A percentile compares a stretch with the other conserved stretches of the same genome.
phyloP scores from a whole-genome alignment of 192 early-diverging fungal genomes.

The Coemansia sp. region DNA sequence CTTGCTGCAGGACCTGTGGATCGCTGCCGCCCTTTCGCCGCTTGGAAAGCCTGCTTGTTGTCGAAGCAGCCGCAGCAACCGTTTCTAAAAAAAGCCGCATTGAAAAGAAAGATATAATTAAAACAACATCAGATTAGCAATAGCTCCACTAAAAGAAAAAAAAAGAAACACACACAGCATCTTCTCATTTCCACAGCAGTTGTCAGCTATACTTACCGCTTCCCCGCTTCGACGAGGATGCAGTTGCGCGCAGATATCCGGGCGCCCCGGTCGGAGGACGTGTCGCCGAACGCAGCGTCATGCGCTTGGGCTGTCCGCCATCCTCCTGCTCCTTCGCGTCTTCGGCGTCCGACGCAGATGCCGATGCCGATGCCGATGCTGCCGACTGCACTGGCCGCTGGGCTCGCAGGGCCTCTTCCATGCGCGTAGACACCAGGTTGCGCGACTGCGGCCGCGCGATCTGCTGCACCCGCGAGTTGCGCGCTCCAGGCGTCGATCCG shows the following conservation, averaged over 20 bases:
- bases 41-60: slow-evolving; percentile 24
- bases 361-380: background rate
- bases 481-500: slow-evolving; percentile 1
- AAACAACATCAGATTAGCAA: background rate
- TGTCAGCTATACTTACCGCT: slow-evolving; percentile 14
- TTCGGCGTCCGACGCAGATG: background rate
- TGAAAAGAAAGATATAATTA: background rate
- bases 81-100: slow-evolving; percentile 23
- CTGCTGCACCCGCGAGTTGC: slow-evolving; percentile 16
- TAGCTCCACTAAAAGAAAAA: background rate
- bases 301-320: slow-evolving; percentile 15
- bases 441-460: slow-evolving; percentile 31
- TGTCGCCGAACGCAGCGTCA: slow-evolving; percentile 41
- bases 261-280: slow-evolving; percentile 13
- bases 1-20: slow-evolving; percentile 1
- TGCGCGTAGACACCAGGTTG: slow-evolving; percentile 32
- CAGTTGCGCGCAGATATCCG: slow-evolving; percentile 46
- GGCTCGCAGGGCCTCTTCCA: slow-evolving; percentile 46
- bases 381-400: slow-evolving; percentile 17
- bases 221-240: slow-evolving; percentile 38
- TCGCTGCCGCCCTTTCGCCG: slow-evolving; percentile 32
- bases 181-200: background rate
- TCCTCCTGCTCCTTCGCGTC: slow-evolving; percentile 4
- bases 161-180: background rate
- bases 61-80: background rate